A percentile compares a stretch with the other conserved stretches of the same genome.
phyloP scores from a whole-genome alignment of 164 flowering plant species.

The Protea cynaroides region DNA sequence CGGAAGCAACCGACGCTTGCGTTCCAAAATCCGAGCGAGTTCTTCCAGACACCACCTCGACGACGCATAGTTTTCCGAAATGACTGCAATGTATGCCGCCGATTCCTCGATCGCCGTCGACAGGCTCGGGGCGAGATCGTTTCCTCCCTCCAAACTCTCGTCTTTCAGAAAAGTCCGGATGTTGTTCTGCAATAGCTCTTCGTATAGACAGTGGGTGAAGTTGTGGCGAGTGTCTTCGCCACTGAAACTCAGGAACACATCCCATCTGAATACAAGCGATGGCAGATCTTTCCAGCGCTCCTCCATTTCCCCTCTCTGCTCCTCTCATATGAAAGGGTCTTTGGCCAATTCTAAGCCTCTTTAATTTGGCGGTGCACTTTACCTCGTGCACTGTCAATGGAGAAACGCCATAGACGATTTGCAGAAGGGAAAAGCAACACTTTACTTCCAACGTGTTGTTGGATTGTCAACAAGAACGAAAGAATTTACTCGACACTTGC shows the following conservation, averaged over 20 bases:
- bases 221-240: constrained; percentile 15
- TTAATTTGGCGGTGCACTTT: too few species aligned
- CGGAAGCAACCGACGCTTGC: constrained; percentile 25
- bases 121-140: constrained; percentile 22
- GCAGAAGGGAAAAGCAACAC: too few species aligned
- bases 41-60: constrained; percentile 33
- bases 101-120: constrained; percentile 37
- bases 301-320: too few species aligned
- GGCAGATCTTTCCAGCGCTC: background rate
- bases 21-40: constrained; percentile 13
- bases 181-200: constrained; percentile 1
- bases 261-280: constrained; percentile 9
- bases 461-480: too few species aligned
- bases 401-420: too few species aligned
- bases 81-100: constrained; percentile 21
- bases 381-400: too few species aligned
- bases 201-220: constrained; percentile 12
- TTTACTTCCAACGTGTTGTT: too few species aligned
- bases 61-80: constrained; percentile 28
- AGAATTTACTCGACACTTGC: too few species aligned
- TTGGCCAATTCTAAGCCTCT: too few species aligned
- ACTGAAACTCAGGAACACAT: constrained; percentile 25
- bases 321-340: too few species aligned
- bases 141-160: constrained; percentile 10
- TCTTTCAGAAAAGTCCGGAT: constrained; percentile 14